Evolutionary conservation across 257 asterid species (phyloP).

Genomic region (Scutellaria minor): DNA sequence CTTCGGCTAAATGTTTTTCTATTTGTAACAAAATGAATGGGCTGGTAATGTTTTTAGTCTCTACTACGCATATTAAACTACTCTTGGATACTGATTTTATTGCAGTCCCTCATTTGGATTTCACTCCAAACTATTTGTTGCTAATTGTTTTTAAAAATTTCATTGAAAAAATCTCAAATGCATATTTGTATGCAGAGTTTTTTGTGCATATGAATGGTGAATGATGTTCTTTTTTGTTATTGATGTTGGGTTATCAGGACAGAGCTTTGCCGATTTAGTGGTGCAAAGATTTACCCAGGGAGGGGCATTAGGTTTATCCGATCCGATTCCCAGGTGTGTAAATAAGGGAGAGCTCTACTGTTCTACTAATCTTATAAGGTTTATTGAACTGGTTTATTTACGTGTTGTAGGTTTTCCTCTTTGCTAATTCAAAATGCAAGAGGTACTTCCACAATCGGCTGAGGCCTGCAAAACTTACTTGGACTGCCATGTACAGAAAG

Average conservation of each 20-base stretch:
- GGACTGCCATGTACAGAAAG: constrained; percentile 92
- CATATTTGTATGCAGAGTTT: background rate
- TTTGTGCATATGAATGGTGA: background rate
- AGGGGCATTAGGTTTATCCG: constrained; percentile 78
- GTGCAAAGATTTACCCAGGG: constrained; percentile 85
- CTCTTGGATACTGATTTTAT: too few species aligned
- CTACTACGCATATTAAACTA: too few species aligned
- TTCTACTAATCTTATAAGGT: background rate
- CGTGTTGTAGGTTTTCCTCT: constrained; percentile 68
- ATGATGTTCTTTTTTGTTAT: background rate
- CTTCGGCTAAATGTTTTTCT: too few species aligned
- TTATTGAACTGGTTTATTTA: background rate
- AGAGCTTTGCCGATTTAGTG: constrained; percentile 83
- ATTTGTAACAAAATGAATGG: too few species aligned
- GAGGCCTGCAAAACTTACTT: constrained; percentile 85
- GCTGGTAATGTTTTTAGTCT: too few species aligned
- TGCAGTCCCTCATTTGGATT: too few species aligned
- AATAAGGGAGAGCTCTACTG: background rate
- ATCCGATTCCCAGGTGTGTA: constrained; percentile 68
- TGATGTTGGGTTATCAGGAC: constrained; percentile 54
- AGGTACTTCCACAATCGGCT: constrained; percentile 83
- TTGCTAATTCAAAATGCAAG: constrained; percentile 84
- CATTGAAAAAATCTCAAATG: background rate
- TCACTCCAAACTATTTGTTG: too few species aligned
- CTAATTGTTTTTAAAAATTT: too few species aligned